These are phyloP conservation scores for Phialocephala subalpina DNA, from an alignment of 2,329 filamentous ascomycete genomes.

Conservation along the genomic window DNA sequence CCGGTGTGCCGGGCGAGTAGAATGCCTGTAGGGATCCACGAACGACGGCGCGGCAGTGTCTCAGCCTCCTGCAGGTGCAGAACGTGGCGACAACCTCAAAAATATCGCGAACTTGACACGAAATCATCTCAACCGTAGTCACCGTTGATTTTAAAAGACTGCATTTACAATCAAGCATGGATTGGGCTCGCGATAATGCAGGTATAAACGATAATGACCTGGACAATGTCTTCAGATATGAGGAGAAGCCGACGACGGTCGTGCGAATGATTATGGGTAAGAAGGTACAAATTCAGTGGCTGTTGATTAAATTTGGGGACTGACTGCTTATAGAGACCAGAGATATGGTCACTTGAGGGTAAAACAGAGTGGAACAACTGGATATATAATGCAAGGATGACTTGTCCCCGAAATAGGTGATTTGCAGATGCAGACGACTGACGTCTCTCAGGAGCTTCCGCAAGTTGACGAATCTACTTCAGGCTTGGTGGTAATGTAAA, in stretches of 20 bases:
- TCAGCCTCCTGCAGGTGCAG: no score
- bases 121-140: no score
- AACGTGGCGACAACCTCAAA: background rate
- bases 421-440: background rate
- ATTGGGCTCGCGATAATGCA: constrained; percentile 20
- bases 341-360: background rate
- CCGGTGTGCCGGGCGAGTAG: no score
- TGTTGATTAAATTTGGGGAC: background rate
- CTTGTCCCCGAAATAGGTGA: background rate
- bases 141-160: background rate
- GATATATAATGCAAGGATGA: background rate
- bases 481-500: background rate
- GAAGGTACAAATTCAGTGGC: background rate
- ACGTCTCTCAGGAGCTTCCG: background rate
- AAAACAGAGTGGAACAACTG: background rate
- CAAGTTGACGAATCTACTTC: background rate
- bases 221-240: constrained; percentile 20
- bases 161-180: constrained; percentile 12
- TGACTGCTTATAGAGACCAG: background rate
- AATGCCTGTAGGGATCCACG: no score
- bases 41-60: no score
- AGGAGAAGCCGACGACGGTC: constrained; percentile 14
- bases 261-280: constrained; percentile 16
- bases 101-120: background rate
- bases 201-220: constrained; percentile 17